phyloP scores from a whole-genome alignment of 176 grass and related monocot genomes.

The Elaeis guineensis region DNA sequence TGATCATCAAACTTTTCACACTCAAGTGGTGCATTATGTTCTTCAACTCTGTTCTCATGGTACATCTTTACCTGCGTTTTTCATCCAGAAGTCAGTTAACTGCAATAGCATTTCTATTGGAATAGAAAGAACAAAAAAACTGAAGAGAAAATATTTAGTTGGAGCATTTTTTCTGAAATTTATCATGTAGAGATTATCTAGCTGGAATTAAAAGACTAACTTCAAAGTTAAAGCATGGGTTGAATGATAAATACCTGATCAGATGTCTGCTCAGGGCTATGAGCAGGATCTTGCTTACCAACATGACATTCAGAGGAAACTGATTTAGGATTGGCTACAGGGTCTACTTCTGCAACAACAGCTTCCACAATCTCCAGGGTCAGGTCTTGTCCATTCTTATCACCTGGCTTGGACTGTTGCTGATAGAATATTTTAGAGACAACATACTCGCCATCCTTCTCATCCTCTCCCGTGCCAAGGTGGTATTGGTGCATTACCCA shows the following conservation, averaged over 20 bases:
- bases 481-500: conserved; percentile 99
- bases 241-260: conserved; percentile 34
- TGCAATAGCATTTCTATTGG: too few relatives aligned
- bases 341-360: conserved; percentile 27
- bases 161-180: not conserved
- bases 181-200: too few relatives aligned
- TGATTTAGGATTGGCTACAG: conserved; percentile 15
- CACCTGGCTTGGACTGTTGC: conserved; percentile 56
- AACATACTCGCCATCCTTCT: conserved; percentile 74
- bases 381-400: conserved; percentile 45
- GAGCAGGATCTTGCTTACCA: conserved; percentile 30
- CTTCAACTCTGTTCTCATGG: conserved; percentile 35
- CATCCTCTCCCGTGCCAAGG: conserved; percentile 81
- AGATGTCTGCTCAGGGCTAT: conserved; percentile 21
- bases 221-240: conserved; percentile 1
- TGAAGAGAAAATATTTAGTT: not conserved
- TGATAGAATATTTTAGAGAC: conserved; percentile 92
- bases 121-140: not conserved
- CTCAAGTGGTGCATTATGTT: conserved; percentile 15
- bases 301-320: conserved; percentile 27
- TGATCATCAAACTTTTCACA: conserved; percentile 38
- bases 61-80: conserved; percentile 24
- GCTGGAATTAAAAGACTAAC: too few relatives aligned
- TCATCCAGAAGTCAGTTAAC: too few relatives aligned
- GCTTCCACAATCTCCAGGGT: conserved; percentile 20